A percentile compares a stretch with the other conserved stretches of the same genome.
Conservation (phyloP, 768 basidiomycete genomes). For the Dioszegia aurantiaca region DNA sequence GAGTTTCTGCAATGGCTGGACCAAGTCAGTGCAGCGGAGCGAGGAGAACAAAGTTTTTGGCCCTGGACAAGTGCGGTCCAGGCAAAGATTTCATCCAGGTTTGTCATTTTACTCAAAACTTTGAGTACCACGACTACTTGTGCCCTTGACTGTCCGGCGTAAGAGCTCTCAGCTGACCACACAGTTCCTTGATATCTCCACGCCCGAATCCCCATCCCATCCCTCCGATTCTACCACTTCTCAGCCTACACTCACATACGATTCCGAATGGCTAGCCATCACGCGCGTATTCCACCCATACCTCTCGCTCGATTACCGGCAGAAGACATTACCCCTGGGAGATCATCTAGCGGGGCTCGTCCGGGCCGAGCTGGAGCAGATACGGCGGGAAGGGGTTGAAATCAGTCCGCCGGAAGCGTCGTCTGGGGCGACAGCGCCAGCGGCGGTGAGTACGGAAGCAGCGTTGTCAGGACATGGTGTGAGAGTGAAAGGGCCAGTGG, state of each 20-base stretch:
- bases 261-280: constrained; percentile 92
- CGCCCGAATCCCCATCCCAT: constrained; percentile 17
- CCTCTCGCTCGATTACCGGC: constrained; percentile 61
- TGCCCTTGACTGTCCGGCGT: no score
- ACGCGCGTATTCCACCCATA: constrained; percentile 78
- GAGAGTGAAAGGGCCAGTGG: constrained; percentile 31
- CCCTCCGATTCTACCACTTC: constrained; percentile 12
- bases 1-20: constrained; percentile 18
- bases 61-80: constrained; percentile 81
- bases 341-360: constrained; percentile 60
- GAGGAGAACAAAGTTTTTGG: constrained; percentile 71
- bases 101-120: no score
- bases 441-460: no score
- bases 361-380: constrained; percentile 64
- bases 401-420: no score
- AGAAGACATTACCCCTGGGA: constrained; percentile 64
- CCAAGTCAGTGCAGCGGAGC: constrained; percentile 41
- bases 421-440: no score
- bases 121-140: no score
- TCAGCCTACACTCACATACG: constrained; percentile 60
- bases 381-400: constrained; percentile 58
- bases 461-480: no score
- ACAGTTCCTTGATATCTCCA: constrained; percentile 69
- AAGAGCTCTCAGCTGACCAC: no score
- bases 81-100: constrained; percentile 78